These are phyloP conservation scores for Fusarium abutilonis DNA, from an alignment of 2,329 filamentous ascomycete species.

Conservation along the genomic window DNA sequence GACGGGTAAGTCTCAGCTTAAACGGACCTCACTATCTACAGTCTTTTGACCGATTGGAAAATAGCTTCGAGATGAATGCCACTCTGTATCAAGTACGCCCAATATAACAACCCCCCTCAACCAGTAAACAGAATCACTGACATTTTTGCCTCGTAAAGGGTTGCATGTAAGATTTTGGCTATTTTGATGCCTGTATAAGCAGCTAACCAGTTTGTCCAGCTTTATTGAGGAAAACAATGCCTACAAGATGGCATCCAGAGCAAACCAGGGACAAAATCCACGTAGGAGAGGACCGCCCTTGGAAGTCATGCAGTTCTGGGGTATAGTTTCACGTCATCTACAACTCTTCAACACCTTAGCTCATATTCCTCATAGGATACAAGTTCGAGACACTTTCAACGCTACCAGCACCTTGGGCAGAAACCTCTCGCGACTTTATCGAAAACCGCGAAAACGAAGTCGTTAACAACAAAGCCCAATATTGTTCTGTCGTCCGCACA, in stretches of 20 bases:
- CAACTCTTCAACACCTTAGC: background rate
- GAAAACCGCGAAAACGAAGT: conserved; percentile 75
- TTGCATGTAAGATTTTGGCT: conserved; percentile 60
- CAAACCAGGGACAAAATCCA: conserved; percentile 58
- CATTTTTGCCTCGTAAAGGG: conserved; percentile 51
- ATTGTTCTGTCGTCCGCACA: conserved; percentile 92
- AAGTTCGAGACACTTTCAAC: conserved; percentile 93
- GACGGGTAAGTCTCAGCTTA: conserved; percentile 68
- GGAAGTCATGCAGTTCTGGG: conserved; percentile 93
- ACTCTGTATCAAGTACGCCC: conserved; percentile 84
- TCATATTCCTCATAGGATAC: conserved; percentile 70
- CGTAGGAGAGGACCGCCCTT: conserved; percentile 62
- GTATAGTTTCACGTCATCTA: conserved; percentile 54
- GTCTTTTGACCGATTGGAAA: conserved; percentile 30
- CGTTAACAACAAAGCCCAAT: conserved; percentile 92
- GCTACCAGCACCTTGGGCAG: conserved; percentile 77
- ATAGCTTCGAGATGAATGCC: conserved; percentile 94
- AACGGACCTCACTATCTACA: background rate
- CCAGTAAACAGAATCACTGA: conserved; percentile 11
- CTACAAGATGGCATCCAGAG: conserved; percentile 72
- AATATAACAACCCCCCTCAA: conserved; percentile 18
- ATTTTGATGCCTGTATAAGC: background rate
- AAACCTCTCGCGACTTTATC: conserved; percentile 78
- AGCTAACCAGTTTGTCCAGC: conserved; percentile 55
- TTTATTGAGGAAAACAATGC: conserved; percentile 93